phyloP scores from a whole-genome alignment of 2,329 filamentous ascomycete species.

The Penicillium sp. region DNA sequence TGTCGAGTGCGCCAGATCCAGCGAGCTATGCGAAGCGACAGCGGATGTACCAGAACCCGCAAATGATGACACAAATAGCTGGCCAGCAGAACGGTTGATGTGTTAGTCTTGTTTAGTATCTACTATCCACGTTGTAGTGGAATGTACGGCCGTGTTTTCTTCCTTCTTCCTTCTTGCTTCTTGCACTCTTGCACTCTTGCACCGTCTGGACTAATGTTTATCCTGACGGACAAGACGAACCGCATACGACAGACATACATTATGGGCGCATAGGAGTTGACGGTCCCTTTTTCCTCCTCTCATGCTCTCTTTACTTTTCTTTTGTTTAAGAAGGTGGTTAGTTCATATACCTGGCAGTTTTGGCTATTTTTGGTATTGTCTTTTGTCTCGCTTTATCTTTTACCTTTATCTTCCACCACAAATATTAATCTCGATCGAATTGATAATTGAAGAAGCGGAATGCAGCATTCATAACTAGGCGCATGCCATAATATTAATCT shows the following conservation, averaged over 20 bases:
- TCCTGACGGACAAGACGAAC: not conserved
- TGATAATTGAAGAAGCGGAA: too few relatives aligned
- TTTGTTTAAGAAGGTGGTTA: not conserved
- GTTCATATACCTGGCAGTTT: not conserved
- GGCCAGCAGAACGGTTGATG: conserved; percentile 14
- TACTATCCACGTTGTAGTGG: not conserved
- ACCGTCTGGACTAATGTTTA: conserved; percentile 8
- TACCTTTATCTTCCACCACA: not conserved
- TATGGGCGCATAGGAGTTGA: conserved; percentile 9
- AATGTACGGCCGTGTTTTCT: not conserved
- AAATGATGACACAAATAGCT: conserved; percentile 47
- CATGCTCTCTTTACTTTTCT: not conserved
- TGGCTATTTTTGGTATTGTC: not conserved
- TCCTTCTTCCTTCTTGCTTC: not conserved
- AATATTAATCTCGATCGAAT: not conserved
- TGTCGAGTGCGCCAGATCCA: conserved; percentile 52
- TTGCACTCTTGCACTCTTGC: too few relatives aligned
- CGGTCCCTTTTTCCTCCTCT: not conserved
- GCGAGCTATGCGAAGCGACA: conserved; percentile 55
- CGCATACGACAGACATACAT: conserved; percentile 8
- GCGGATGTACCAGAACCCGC: conserved; percentile 51
- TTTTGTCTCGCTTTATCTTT: not conserved
- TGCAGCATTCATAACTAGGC: too few relatives aligned
- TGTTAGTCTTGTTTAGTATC: not conserved
- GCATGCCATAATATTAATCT: too few relatives aligned